These are phyloP conservation scores for Cicer yamashitae DNA, from an alignment of 306 rosid species.

Conservation along the genomic window DNA sequence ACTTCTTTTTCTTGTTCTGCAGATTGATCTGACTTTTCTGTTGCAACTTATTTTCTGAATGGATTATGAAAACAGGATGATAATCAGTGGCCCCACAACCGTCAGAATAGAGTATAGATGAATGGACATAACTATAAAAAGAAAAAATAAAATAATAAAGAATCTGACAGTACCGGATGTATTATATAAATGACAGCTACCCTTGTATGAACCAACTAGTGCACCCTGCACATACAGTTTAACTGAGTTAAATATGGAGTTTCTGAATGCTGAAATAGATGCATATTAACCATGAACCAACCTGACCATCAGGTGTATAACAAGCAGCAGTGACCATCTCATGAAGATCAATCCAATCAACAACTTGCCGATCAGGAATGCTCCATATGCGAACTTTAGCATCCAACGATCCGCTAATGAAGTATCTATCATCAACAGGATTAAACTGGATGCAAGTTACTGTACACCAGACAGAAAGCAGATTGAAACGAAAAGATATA, in stretches of 20 bases:
- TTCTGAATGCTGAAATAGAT: conserved; percentile 3
- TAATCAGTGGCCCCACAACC: conserved; percentile 41
- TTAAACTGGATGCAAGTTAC: conserved; percentile 99
- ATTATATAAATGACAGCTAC: conserved; percentile 87
- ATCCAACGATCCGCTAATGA: conserved; percentile 99
- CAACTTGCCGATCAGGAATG: conserved; percentile 90
- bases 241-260: conserved; percentile 27
- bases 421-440: conserved; percentile 96
- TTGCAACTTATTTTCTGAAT: conserved; percentile 87
- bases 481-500: conserved; percentile 49
- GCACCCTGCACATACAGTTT: conserved; percentile 78
- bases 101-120: conserved; percentile 10
- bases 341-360: conserved; percentile 94
- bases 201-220: conserved; percentile 92
- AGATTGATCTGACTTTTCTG: conserved; percentile 80
- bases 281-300: conserved; percentile 53
- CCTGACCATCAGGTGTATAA: conserved; percentile 99
- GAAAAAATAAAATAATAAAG: background rate
- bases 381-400: conserved; percentile 99
- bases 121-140: background rate
- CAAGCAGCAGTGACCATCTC: conserved; percentile 99
- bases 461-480: conserved; percentile 62
- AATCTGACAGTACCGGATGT: conserved; percentile 69
- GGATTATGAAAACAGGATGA: conserved; percentile 36
- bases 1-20: conserved; percentile 96